Conservation (phyloP, 768 basidiomycete genomes). For the Rhodotorula paludigena region DNA sequence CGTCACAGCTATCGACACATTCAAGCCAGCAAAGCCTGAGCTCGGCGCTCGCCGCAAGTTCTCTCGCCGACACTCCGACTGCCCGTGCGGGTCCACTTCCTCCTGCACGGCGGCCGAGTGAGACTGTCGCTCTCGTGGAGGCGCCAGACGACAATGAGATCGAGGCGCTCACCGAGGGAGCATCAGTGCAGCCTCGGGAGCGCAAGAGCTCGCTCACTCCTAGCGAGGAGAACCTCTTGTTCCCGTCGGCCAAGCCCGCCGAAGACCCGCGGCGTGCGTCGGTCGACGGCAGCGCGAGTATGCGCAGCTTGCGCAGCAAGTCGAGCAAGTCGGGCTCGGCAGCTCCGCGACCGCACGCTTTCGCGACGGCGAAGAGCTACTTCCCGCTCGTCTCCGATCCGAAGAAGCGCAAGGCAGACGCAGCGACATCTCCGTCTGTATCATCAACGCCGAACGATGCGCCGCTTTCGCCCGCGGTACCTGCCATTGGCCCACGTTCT, state of each 20-base stretch:
- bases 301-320: background rate
- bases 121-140: no score
- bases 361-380: conserved; percentile 9
- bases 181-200: background rate
- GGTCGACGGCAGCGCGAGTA: background rate
- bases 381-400: conserved; percentile 12
- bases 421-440: no score
- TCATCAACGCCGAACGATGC: no score
- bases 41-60: background rate
- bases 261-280: background rate
- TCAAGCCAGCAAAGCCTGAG: background rate
- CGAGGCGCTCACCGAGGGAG: background rate
- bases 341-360: background rate
- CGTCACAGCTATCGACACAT: background rate
- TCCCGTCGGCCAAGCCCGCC: background rate
- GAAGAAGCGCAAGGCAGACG: background rate
- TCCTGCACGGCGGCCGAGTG: no score
- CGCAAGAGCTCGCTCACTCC: background rate
- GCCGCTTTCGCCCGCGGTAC: no score
- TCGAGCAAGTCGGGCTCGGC: background rate
- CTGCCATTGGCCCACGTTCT: no score
- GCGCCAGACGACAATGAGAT: background rate
- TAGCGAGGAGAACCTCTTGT: background rate
- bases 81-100: no score
- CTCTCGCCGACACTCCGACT: background rate